phyloP scores from a whole-genome alignment of 1,284 basidiomycete genomes.

The Stygiomarasmius scandens region DNA sequence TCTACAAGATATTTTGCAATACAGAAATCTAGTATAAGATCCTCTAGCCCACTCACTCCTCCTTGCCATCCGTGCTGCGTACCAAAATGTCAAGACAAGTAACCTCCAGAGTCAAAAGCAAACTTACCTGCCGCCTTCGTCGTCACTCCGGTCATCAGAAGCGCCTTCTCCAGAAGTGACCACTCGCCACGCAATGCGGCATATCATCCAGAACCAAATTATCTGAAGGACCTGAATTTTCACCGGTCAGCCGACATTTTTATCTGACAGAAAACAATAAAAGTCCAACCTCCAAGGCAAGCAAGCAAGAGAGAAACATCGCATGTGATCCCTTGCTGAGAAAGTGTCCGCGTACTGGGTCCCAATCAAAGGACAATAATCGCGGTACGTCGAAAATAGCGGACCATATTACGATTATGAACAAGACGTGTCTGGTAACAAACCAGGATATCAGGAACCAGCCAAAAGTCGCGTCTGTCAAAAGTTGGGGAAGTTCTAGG shows the following conservation, averaged over 20 bases:
- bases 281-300: constrained; percentile 60
- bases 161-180: constrained; percentile 75
- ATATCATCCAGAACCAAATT: constrained; percentile 88
- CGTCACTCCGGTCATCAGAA: constrained; percentile 85
- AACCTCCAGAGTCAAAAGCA: background rate
- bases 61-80: constrained; percentile 23
- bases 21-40: background rate
- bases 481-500: constrained; percentile 59
- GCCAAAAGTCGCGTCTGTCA: constrained; percentile 81
- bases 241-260: constrained; percentile 8
- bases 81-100: background rate
- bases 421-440: constrained; percentile 82
- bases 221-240: constrained; percentile 64
- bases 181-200: constrained; percentile 80
- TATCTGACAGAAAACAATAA: constrained; percentile 11
- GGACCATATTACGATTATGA: constrained; percentile 70
- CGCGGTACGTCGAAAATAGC: constrained; percentile 51
- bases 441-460: constrained; percentile 90
- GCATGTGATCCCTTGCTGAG: constrained; percentile 48
- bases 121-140: constrained; percentile 57
- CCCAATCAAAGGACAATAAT: constrained; percentile 60
- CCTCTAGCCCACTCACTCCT: constrained; percentile 18
- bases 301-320: constrained; percentile 60
- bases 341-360: constrained; percentile 61
- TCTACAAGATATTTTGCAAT: background rate